These are phyloP conservation scores for Symbiodinium natans DNA, from an alignment of 73 alveolate genomes.

Conservation along the genomic window DNA sequence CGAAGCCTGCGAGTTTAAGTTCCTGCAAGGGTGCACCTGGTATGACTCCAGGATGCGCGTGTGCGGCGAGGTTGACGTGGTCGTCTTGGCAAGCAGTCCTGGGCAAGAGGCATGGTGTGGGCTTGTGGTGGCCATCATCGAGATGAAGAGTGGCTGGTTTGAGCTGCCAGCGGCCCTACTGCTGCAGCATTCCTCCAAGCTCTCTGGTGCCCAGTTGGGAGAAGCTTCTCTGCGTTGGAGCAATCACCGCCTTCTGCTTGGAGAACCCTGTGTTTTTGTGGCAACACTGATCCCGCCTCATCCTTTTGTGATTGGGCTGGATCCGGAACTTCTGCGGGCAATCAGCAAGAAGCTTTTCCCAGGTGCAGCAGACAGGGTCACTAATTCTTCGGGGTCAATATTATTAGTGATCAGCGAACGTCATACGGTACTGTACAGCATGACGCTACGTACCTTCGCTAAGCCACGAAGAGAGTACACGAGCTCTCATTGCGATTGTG, in stretches of 20 bases:
- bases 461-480: no score
- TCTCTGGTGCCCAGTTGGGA: neutral
- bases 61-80: conserved; percentile 11
- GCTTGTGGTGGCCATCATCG: neutral
- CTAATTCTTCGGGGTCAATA: no score
- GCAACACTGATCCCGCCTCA: neutral
- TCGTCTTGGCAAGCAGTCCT: neutral
- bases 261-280: neutral
- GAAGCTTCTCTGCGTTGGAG: neutral
- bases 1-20: neutral
- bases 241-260: neutral
- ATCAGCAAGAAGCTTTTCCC: conserved; percentile 9
- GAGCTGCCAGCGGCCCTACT: conserved; percentile 1
- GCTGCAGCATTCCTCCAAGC: conserved; percentile 2
- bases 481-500: no score
- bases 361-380: neutral
- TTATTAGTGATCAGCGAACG: no score
- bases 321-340: neutral
- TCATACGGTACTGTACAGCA: no score
- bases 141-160: conserved; percentile 28
- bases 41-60: neutral
- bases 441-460: no score
- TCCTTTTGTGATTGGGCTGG: conserved; percentile 20
- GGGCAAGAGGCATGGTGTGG: neutral
- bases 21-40: conserved; percentile 8